These are phyloP conservation scores for Suillus ampliporus DNA, from an alignment of 768 basidiomycete genomes.

Conservation along the genomic window DNA sequence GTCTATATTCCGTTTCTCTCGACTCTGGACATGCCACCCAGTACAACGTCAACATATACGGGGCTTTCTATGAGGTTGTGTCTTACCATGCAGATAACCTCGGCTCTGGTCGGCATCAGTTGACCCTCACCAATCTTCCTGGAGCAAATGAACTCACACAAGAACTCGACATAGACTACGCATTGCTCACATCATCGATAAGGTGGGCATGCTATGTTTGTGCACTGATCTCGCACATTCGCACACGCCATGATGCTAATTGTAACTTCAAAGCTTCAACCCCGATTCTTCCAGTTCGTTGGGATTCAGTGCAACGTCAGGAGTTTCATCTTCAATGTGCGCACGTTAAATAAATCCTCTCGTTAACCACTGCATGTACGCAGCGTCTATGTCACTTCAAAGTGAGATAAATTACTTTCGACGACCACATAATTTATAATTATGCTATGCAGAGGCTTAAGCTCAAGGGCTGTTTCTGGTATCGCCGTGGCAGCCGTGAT, in stretches of 20 bases:
- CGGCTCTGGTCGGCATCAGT: conserved; percentile 43
- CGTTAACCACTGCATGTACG: neutral
- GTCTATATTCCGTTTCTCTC: conserved; percentile 42
- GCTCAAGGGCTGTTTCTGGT: conserved; percentile 30
- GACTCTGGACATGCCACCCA: conserved; percentile 29
- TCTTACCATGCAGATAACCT: conserved; percentile 43
- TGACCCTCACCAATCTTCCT: conserved; percentile 42
- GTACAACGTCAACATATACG: conserved; percentile 16
- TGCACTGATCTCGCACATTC: neutral
- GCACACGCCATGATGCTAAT: conserved; percentile 3
- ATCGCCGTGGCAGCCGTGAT: conserved; percentile 21
- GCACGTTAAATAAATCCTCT: neutral
- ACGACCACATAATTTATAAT: conserved; percentile 7
- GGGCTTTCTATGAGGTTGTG: conserved; percentile 33
- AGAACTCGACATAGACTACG: conserved; percentile 41
- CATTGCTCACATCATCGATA: conserved; percentile 26
- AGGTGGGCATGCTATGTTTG: conserved; percentile 19
- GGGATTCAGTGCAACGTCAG: conserved; percentile 10
- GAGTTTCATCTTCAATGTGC: conserved; percentile 5
- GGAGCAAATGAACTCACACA: conserved; percentile 13
- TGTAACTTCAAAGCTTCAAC: neutral
- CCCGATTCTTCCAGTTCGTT: neutral
- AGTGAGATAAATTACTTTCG: conserved; percentile 16
- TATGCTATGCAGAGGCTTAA: conserved; percentile 16
- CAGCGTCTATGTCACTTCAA: conserved; percentile 5